phyloP scores from a whole-genome alignment of 202 grass and related monocot genomes.

The Brachypodium distachyon region DNA sequence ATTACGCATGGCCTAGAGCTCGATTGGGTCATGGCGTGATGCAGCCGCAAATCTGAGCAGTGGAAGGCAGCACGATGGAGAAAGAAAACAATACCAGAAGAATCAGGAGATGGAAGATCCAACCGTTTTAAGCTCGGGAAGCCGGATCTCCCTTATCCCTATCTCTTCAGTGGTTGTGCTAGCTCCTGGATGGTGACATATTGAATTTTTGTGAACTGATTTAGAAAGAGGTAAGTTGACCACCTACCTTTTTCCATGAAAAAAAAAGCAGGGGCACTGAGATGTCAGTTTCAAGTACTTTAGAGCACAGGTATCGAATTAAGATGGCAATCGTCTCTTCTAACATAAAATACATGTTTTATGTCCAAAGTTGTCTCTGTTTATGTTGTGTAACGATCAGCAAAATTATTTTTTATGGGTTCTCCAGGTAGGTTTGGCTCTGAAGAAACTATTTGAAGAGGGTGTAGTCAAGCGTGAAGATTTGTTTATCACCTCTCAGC shows the following conservation, averaged over 20 bases:
- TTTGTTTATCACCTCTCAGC: slow-evolving; percentile 87
- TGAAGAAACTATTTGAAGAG: slow-evolving; percentile 73
- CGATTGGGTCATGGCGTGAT: too few relatives aligned
- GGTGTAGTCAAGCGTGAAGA: slow-evolving; percentile 78
- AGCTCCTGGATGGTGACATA: too few relatives aligned
- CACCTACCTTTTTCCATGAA: neutral
- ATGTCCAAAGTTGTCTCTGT: neutral
- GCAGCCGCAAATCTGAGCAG: too few relatives aligned
- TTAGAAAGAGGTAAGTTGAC: neutral
- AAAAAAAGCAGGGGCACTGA: too few relatives aligned
- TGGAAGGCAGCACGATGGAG: too few relatives aligned
- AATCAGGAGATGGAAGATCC: too few relatives aligned
- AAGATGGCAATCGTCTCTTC: neutral
- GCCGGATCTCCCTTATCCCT: too few relatives aligned
- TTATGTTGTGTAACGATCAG: neutral
- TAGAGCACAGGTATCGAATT: neutral
- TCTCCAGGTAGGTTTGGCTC: slow-evolving; percentile 49
- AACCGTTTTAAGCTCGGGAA: too few relatives aligned
- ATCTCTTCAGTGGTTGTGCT: too few relatives aligned
- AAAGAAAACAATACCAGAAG: too few relatives aligned
- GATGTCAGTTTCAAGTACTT: neutral
- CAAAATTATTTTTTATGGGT: neutral
- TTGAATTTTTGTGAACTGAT: neutral
- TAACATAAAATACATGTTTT: neutral
- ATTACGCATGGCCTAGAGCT: too few relatives aligned